phyloP scores from a whole-genome alignment of 2,329 filamentous ascomycete species.

The Colletotrichum sp. region DNA sequence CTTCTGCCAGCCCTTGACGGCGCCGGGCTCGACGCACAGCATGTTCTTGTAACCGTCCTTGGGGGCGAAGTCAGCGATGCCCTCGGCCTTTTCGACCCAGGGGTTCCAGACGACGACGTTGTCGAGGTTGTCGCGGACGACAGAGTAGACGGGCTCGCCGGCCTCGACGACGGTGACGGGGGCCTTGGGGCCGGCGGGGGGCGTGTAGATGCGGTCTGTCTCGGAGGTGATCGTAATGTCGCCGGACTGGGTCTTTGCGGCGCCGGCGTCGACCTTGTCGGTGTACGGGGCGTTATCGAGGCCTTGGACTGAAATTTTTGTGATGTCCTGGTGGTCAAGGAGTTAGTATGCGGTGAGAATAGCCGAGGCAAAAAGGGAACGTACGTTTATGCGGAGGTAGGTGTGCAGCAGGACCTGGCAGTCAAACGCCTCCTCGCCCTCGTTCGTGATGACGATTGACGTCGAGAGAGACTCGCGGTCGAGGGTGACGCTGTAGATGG shows the following conservation, averaged over 20 bases:
- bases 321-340: conserved; percentile 71
- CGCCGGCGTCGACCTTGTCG: conserved; percentile 79
- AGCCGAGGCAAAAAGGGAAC: not conserved
- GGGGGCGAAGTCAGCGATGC: conserved; percentile 86
- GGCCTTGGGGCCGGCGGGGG: conserved; percentile 63
- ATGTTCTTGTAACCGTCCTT: conserved; percentile 92
- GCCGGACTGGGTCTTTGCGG: conserved; percentile 68
- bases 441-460: conserved; percentile 86
- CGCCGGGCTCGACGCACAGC: conserved; percentile 92
- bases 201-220: conserved; percentile 88
- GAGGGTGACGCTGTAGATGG: conserved; percentile 93
- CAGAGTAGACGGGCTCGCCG: conserved; percentile 69
- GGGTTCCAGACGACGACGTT: conserved; percentile 98
- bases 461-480: conserved; percentile 78
- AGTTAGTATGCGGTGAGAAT: not conserved
- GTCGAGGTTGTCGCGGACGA: conserved; percentile 83
- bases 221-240: conserved; percentile 76
- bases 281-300: conserved; percentile 78
- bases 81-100: conserved; percentile 83
- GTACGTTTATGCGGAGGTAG: conserved; percentile 82
- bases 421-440: conserved; percentile 82
- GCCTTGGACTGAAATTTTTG: conserved; percentile 73
- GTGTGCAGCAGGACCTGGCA: conserved; percentile 93
- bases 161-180: conserved; percentile 66
- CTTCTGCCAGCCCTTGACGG: conserved; percentile 81